Evolutionary conservation across 257 asterid species (phyloP), one percentile per base, ranked within the genome.

Genomic region (Pogostemon cablin): DNA sequence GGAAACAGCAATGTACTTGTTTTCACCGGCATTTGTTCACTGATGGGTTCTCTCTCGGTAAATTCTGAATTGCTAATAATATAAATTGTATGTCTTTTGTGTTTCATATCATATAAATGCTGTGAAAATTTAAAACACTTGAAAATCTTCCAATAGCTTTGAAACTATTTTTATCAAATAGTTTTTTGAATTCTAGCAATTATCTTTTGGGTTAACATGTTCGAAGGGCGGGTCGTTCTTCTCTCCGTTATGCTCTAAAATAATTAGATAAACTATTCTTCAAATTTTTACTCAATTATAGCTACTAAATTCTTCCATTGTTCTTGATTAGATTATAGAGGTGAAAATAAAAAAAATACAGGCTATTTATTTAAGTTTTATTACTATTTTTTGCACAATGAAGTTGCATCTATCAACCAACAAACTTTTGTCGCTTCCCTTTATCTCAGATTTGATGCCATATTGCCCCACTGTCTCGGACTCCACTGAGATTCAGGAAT

Each of bases 21-120:
- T 78, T 89, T 80, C 85, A 87, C 92, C 44, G 96, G 90, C 72
- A 87, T 89, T 76, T 92, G 96, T 72, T 92, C 96, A 4, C 83
- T 92, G 75, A 84, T 90, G 95, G 96, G 96, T 57, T 92, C 98
- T 79, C 96, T 92, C 86, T 87, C 96, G 89, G 95, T 88, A 89
- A 79, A 35, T 67, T 69, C 78, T 64, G 72, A 64, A 42, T 72
- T 54, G 74, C 32, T 64, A 10, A 81, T 68, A 44, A 53, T 41
- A 59, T 48, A 7, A 9, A 40, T 43, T 61, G 49, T 72, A 71
- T 64, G 25, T 60, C 72, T 68, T 32, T 57, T 40, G 55, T 71
- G 54, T 44, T 75, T 59, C 54, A 37, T 60, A 55, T 15, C 37
- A 68, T 66, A 48, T 38, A 48, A 42, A 55, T 49, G 6, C 9